Evolutionary conservation across 2,329 filamentous ascomycete species (phyloP), one percentile per base, ranked within the genome.

Genomic region (Zopfia rhizophila): DNA sequence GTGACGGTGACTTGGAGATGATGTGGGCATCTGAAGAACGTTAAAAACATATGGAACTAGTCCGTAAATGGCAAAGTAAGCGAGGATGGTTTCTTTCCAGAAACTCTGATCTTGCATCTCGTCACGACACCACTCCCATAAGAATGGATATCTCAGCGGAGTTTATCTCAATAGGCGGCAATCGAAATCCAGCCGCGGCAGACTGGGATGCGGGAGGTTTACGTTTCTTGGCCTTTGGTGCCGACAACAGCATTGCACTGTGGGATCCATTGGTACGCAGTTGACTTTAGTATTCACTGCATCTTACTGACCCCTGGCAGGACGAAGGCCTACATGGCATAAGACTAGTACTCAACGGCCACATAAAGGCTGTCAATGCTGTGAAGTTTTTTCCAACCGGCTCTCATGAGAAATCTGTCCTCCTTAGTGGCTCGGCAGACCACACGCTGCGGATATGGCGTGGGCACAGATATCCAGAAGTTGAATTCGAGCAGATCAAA

Each of bases 111-210:
- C 36, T n/a, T 17, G 19, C 31, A 35, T 19, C 6, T 35, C 31
- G 14, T 13, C 10, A 12, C 19, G 14, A 18, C 21, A n/a, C 6
- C 14, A 33, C 13, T 14, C 35, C 27, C 45, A 40, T 17, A 37
- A 69, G 27, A 38, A 72, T 72, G 68, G 48, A 64, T 51, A 53
- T 66, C 6, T 53, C 52, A 18, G 27, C 60, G 2, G 76, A 80
- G 30, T 85, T 82, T 60, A 78, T 94, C 57, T 87, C 90, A 33
- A 85, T 87, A 53, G 94, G 94, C 50, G 93, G 91, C 33, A 99
- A 97, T 72, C 83, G 93, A 61, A 90, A 97, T 63, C 89, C 93
- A 13, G 86, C 88, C 12, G 89, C 91, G 19, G 92, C 93, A 19
- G 93, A 97, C 75, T 99, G 94, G 94, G 85, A 89, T 66, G 66